Evolutionary conservation across 805 yeast genomes (phyloP), one percentile per base, ranked within the genome.

Genomic region (Hanseniaspora taiwanica): DNA sequence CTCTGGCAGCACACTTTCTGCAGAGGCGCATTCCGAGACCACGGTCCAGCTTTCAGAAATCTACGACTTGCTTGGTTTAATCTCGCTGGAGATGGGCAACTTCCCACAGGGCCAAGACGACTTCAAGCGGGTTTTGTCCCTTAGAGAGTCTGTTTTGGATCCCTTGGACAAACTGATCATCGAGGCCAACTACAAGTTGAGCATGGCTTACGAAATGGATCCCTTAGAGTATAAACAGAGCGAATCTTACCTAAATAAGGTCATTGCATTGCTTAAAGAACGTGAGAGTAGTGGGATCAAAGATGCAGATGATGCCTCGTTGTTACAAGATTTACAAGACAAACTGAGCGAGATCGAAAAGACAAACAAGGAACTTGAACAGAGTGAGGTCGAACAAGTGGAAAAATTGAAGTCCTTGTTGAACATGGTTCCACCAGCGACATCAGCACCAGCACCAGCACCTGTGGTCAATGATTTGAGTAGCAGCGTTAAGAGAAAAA

Each of bases 61-160:
- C 1, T 81, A 77, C 54, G 87, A 81, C 52, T 59, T 87, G 9
- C 65, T 86, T 14, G 97, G 97, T 24, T 96, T 89, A 54, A 81
- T 87, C 8, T 79, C 94, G 0, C 65, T 87, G 35, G 98, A 89
- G 54, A 74, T 91, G 2, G 96, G 89, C 50, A 83, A 84, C 58
- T 86, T 86, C 57, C 60, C 65, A 13, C 93, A 84, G 56, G 83
- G 96, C 0, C 71, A 79, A 0, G 62, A 63, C 16, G 95, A 87
- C 56, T 74, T 85, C 42, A 62, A 66, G 36, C 60, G 71, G 16
- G 66, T 84, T 32, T 65, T 82, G 25, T 60, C 70, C 21, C 59
- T 78, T 35, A 69, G 82, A 54, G 31, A 33, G 25, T 23, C 7
- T 37, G 14, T 32, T 40, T 9, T 32, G 12, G 48, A 48, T 36